Base-by-base conservation (phyloP, 768 basidiomycete genomes). In the Russula earlei region DNA sequence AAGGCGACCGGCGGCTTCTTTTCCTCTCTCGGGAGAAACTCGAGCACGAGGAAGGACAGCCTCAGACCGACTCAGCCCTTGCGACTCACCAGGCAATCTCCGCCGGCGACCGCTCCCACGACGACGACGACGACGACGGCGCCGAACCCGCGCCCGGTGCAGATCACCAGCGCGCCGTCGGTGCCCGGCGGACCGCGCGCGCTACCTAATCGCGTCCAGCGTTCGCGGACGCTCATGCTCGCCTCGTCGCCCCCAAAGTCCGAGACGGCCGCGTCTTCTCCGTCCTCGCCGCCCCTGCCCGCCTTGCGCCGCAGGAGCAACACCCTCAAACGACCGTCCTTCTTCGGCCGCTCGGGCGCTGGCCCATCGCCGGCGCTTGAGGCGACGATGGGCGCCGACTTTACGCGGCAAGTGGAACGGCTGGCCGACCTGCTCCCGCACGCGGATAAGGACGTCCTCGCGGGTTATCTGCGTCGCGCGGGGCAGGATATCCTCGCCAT, bases 401-500 rank as follows among this genome's bases (percentile, higher is more conserved):
- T 91, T 66, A 67, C 73, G 42, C 72, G 69, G 36, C 85, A 88
- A 66, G 80, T 91, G 4, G 83, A 88, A 62, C 84, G 80, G 65
- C 78, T 91, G 45, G 74, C 75, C 1, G 80, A 81, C 58, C 70
- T 91, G 38, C 71, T 91, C 31, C 89, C 89, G 15, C 80, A 84
- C 61, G 89, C 84, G 33, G 81, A 90, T 60, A 76, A 80, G 43
- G 71, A 68, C 20, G 70, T 88, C 2, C 76, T 91, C 8, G 83
- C 82, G 37, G 78, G 81, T 14, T 91, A 91, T 67, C 68, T 91
- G 56, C 79, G 79, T 27, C 77, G 84, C 10, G 74, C 87, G 10
- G 89, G 89, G 20, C 81, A 87, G 65, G 87, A 89, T 68, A 85
- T 90, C 41, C 71, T 87, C 41, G 89, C 89, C n/a, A 88, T 91